phyloP scores from a whole-genome alignment of 164 flowering plant genomes.

The Stephania japonica region DNA sequence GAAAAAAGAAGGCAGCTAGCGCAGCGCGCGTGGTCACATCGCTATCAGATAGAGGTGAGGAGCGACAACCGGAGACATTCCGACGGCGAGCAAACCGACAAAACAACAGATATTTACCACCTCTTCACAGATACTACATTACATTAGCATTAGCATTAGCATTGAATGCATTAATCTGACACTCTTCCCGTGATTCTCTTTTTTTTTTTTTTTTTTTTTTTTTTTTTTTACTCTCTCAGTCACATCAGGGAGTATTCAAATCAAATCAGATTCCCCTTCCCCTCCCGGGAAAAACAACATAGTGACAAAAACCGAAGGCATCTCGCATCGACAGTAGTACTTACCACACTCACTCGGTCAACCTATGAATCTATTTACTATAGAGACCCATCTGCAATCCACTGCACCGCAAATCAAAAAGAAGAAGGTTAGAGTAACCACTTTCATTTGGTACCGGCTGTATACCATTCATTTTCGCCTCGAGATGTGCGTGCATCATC shows the following conservation, averaged over 20 bases:
- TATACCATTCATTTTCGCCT: too few relatives aligned
- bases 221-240: too few relatives aligned
- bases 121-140: neutral
- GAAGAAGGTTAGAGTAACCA: too few relatives aligned
- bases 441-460: too few relatives aligned
- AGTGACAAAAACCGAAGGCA: neutral
- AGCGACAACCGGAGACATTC: slow-evolving; percentile 11
- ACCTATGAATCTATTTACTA: too few relatives aligned
- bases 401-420: too few relatives aligned
- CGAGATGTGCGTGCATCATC: too few relatives aligned
- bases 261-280: neutral
- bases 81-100: slow-evolving; percentile 9
- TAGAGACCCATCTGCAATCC: too few relatives aligned
- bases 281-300: too few relatives aligned
- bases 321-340: too few relatives aligned
- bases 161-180: slow-evolving; percentile 5
- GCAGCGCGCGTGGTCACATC: slow-evolving; percentile 5
- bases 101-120: slow-evolving; percentile 4
- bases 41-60: neutral
- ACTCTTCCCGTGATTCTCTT: neutral
- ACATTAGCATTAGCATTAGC: neutral
- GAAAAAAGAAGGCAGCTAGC: neutral
- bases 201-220: neutral
- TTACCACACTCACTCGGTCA: too few relatives aligned
- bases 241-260: neutral